Base-by-base conservation (phyloP, 495 filamentous ascomycete species). In the Trypethelium eluteriae region DNA sequence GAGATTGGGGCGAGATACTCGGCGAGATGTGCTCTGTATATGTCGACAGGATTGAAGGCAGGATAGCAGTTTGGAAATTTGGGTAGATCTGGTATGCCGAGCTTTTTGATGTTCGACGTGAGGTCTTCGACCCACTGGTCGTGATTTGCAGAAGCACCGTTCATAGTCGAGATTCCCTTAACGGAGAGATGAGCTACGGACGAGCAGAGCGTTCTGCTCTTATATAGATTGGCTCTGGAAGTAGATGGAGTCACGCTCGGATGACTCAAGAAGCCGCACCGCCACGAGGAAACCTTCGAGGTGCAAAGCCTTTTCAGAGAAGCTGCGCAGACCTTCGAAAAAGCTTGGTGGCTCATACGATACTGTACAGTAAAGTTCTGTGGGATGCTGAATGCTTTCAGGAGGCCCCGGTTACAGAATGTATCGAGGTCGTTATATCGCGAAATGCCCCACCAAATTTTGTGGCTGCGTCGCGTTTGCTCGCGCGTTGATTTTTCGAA, bases 21-120 rank as follows among this genome's bases (percentile, higher is more conserved):
- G 64, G 89, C 83, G 69, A 97, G 86, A 69, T 96, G 90, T 62
- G 88, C 84, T 49, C 94, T 84, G 81, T 93, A 98, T 67, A 96
- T 80, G 75, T 98, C 93, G 66, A 92, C 81, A 34, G 90, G 89
- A 80, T 98, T 98, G 72, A 85, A 67, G 10, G 87, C 82, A 34
- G 92, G 90, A 68, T 78, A 85, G 41, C 70, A 67, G 7, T 68
- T 66, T 39, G 69, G 53, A 44, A 67, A 68, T 9, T 11, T 25
- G 36, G 73, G 73, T 18, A 69, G 38, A 4, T 63, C 56, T 16
- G 62, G 61, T 34, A 74, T 64, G 34, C 73, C 73, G 38, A 74
- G 64, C 12, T 64, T 66, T 62, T 68, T 41, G n/a, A 73, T 68
- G 18, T 67, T 61, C 38, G 70, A 18, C 12, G 71, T 67, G 59